These are phyloP conservation scores for Pseudozyma sp. DNA, from an alignment of 1,284 basidiomycete species.

Conservation along the genomic window DNA sequence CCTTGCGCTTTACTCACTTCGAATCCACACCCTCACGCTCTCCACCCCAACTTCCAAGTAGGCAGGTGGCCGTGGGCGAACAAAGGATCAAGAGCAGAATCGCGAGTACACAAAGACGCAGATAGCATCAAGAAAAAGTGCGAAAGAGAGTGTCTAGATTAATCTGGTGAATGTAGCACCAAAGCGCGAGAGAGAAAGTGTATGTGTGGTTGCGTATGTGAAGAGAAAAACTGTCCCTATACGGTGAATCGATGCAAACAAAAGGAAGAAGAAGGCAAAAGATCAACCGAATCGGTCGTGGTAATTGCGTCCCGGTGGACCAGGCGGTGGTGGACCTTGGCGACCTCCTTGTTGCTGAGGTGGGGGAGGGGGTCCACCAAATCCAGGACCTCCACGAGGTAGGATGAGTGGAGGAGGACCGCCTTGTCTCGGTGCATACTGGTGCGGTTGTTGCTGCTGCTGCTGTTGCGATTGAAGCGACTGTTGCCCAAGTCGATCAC, in stretches of 20 bases:
- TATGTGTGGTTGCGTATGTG: neutral
- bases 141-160: neutral
- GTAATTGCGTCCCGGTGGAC: conserved; percentile 19
- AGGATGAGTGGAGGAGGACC: neutral
- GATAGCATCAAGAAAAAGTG: neutral
- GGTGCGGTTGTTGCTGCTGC: conserved; percentile 4
- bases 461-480: neutral
- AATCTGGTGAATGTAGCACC: neutral
- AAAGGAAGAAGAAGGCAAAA: neutral
- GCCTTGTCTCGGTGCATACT: neutral
- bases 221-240: neutral
- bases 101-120: no score
- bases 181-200: neutral
- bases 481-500: conserved; percentile 3
- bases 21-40: no score
- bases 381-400: neutral
- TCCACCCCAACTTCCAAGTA: no score
- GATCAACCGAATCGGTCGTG: conserved; percentile 39
- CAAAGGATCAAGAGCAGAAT: no score
- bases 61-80: no score
- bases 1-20: neutral
- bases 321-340: neutral
- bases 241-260: neutral
- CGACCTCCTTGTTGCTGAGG: neutral
- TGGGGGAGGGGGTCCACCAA: neutral